Evolutionary conservation across 257 asterid genomes (phyloP), one percentile per base, ranked within the genome.

Genomic region (Fraxinus pennsylvanica): DNA sequence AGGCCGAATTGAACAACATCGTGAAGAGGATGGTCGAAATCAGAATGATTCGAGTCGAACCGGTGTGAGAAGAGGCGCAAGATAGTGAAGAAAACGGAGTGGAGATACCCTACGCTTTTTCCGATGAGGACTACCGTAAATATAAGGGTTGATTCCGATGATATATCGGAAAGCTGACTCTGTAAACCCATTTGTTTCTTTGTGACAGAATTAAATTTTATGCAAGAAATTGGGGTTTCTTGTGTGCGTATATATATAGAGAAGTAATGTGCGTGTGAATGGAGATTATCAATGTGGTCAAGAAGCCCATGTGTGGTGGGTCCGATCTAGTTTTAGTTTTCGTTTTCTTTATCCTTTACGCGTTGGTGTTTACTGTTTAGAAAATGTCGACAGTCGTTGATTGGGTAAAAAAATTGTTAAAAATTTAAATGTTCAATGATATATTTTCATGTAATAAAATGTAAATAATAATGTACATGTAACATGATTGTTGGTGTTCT

Each of bases 121-220:
- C 69, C 74, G 52, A 69, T 17, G 71, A 29, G 19, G n/a, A 72
- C 75, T 8, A 52, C 57, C 3, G 25, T 7, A 14, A 47, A 27
- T 27, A 77, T 77, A 4, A 57, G 69, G 22, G 70, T 29, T n/a
- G 81, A 77, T n/a, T 75, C 79, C 39, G 79, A 61, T 14, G 71
- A 75, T 38, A 75, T 57, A 54, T 77, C 70, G 70, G 59, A 45
- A 33, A 77, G 71, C 30, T 50, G 52, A 35, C 27, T 69, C 54
- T 77, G 50, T 35, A 77, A 70, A 38, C 80, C 80, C 80, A 67
- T 65, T 14, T 47, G 29, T 52, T 74, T 52, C 0, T 21, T n/a
- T 71, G 5, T 45, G 12, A 21, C 3, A 21, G 14, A 30, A 5
- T 13, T 13, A 68, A 32, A 17, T 9, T 33, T 33, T 47, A 68